These are phyloP conservation scores for Hypoxylon sp. DNA, from an alignment of 2,329 filamentous ascomycete genomes.

Conservation along the genomic window DNA sequence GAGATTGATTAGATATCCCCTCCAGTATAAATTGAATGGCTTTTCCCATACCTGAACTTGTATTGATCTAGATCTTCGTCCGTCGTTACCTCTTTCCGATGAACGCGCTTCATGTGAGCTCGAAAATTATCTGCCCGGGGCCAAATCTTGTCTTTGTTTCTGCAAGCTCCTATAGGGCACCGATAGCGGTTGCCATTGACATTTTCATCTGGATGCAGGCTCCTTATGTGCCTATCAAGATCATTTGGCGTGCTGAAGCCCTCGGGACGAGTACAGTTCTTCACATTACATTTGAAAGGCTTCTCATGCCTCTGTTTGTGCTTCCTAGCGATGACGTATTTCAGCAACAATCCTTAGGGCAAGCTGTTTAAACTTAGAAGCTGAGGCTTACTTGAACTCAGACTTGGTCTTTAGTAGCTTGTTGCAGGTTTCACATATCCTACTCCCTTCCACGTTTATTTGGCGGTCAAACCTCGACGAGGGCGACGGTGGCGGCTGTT, in stretches of 20 bases:
- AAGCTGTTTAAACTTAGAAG: neutral
- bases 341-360: slow-evolving; percentile 35
- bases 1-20: slow-evolving; percentile 35
- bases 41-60: slow-evolving; percentile 47
- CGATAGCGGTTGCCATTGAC: slow-evolving; percentile 66
- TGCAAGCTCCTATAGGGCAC: slow-evolving; percentile 70
- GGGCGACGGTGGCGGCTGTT: slow-evolving; percentile 19
- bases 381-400: slow-evolving; percentile 64
- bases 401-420: slow-evolving; percentile 63
- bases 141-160: slow-evolving; percentile 76
- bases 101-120: slow-evolving; percentile 79
- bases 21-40: neutral
- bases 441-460: slow-evolving; percentile 36
- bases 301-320: slow-evolving; percentile 78
- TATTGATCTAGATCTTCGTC: slow-evolving; percentile 58
- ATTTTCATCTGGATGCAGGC: slow-evolving; percentile 69
- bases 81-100: slow-evolving; percentile 57
- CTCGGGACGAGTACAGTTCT: slow-evolving; percentile 67
- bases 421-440: slow-evolving; percentile 57
- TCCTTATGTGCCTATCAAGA: slow-evolving; percentile 80
- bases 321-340: slow-evolving; percentile 67
- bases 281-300: slow-evolving; percentile 70
- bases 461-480: slow-evolving; percentile 22
- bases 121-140: slow-evolving; percentile 88
- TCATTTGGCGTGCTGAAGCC: slow-evolving; percentile 88